Evolutionary conservation across 192 early-diverging fungal species (phyloP), one percentile per base, ranked within the genome.

Genomic region (Mortierella alpina): DNA sequence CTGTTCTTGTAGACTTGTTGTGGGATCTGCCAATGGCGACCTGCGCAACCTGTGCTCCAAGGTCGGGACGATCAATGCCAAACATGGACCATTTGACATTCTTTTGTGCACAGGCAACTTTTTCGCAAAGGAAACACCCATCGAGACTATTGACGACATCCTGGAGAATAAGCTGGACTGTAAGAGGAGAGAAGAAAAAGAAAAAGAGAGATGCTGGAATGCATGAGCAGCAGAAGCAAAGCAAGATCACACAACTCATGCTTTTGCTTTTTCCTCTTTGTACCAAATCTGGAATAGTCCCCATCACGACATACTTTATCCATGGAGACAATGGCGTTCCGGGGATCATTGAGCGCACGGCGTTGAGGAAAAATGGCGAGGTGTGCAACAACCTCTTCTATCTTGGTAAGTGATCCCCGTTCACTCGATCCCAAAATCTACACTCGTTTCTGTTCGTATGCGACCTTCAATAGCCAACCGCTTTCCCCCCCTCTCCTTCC

Each of bases 81-180:
- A 96, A 75, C 88, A 94, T 68, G 95, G 95, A 0, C 96, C 96
- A 8, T 98, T 98, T 72, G 93, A 95, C 42, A 70, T 95, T 31
- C 77, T 95, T 23, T 85, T 98, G 7, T 90, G 93, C 47, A 86
- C 88, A 0, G 96, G 96, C 17, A 93, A 96, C 83, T 91, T 98
- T 46, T 96, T 96, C 83, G 84, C 81, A 14, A 70, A 76, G 7
- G 78, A 87, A 18, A 85, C 80, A 1, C 66, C 83, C 17, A 77
- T 84, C 17, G 88, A 87, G 44, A 75, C 84, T 15, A 67, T 90
- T 14, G 81, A 86, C 14, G 75, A 85, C 5, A 67, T 95, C n/a
- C 70, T 93, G 48, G 83, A 84, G 54, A 80, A 86, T 45, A 88
- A 88, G 45, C 82, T 87, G 18, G 85, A 79, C 52, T 80, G 74